Evolutionary conservation across 2,329 filamentous ascomycete species (phyloP).

Genomic region (Colletotrichum tofieldiae): DNA sequence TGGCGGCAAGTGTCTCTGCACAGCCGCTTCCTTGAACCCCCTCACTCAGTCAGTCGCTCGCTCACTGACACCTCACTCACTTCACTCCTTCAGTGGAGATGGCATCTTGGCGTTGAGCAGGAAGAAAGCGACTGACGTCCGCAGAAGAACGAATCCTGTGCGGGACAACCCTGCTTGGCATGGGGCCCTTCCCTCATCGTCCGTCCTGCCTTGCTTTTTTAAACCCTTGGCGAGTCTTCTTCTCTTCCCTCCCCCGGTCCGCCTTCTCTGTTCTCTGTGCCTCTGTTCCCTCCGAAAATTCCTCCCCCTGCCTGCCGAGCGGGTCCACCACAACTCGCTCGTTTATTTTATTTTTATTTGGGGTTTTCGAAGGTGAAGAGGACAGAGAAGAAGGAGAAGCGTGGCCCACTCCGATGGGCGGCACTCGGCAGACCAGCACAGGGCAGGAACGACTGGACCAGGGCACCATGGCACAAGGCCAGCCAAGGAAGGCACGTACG

Average conservation of each 20-base stretch:
- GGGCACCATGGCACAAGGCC: conserved; percentile 7
- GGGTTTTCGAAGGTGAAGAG: not conserved
- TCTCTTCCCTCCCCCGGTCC: not conserved
- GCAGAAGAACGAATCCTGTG: not conserved
- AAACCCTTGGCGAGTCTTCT: not conserved
- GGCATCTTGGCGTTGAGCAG: not conserved
- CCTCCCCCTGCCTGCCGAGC: not conserved
- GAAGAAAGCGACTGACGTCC: not conserved
- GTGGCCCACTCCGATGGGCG: conserved; percentile 6
- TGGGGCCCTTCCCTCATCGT: not conserved
- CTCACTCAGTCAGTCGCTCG: not conserved
- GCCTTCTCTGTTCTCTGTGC: conserved; percentile 3
- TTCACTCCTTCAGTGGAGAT: not conserved
- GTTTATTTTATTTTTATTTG: conserved; percentile 13
- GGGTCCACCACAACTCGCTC: not conserved
- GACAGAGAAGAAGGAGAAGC: not conserved
- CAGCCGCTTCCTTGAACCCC: conserved; percentile 7
- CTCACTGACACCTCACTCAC: not conserved
- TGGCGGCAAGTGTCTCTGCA: conserved; percentile 5
- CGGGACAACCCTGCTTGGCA: not conserved
- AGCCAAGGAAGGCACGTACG: not conserved
- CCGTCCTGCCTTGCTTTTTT: conserved; percentile 16
- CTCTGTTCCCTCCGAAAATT: not conserved
- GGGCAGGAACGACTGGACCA: conserved; percentile 10
- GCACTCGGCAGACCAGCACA: conserved; percentile 22